Evolutionary conservation across 331 rosid genomes (phyloP), one percentile per base, ranked within the genome.

Genomic region (Saraca asoca): DNA sequence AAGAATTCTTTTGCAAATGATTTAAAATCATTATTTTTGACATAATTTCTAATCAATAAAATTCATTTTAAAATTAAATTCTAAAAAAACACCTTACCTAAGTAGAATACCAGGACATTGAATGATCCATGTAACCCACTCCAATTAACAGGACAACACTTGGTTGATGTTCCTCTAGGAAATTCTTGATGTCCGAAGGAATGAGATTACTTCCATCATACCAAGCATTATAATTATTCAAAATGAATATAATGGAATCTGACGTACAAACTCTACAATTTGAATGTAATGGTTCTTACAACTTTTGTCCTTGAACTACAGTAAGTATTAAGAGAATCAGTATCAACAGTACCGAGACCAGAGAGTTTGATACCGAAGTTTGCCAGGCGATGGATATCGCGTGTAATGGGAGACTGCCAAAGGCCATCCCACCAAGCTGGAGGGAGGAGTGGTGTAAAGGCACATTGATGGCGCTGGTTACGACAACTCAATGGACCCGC

Each of bases 351-450:
- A 66, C 98, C 98, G 9, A 84, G 66, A 42, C 75, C 79, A 11
- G 97, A 79, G 5, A 90, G 51, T 31, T 66, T 78, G 56, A 93
- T 64, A 48, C 98, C 98, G 41, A 74, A 93, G 43, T 78, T 74
- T 5, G 84, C 90, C 77, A 93, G 74, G 52, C 87, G 82, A 34
- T 69, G 79, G 54, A 77, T 63, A 58, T 90, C 98, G 33, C 88
- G 82, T 0, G 81, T 79, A 77, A 90, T 83, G 6, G 98, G 97
- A 24, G 98, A 93, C 60, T 93, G 98, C 98, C 86, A 88, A 62
- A 80, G 80, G 44, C 95, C 92, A 33, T 93, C 98, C 95, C 95
- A 93, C 97, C 98, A 93, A 4, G 80, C 96, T 39, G 96, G 90
- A 72, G 97, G 98, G 60, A 90, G 97, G 78, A 93, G 75, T 9